Conservation (phyloP, 169 alveolate species). For the Babesia ovata region DNA sequence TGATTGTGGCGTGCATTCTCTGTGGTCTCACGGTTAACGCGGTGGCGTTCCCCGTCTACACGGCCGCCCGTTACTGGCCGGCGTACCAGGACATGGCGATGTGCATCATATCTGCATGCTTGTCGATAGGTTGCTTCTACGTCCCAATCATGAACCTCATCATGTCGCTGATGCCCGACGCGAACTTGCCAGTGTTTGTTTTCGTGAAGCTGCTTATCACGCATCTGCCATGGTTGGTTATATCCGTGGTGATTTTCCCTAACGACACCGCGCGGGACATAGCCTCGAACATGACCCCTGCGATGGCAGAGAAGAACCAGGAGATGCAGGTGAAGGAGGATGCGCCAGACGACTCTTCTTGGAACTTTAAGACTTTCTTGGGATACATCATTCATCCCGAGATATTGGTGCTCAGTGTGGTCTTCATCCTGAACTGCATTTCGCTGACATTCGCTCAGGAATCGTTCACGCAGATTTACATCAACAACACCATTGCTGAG, state of each 20-base stretch:
- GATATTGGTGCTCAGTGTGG: slow-evolving; percentile 26
- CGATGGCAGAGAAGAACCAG: neutral
- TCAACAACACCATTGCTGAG: slow-evolving; percentile 36
- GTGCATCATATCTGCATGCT: slow-evolving; percentile 50
- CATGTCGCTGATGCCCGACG: slow-evolving; percentile 6
- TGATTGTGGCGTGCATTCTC: slow-evolving; percentile 49
- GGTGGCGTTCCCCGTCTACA: slow-evolving; percentile 63
- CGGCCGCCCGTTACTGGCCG: slow-evolving; percentile 59
- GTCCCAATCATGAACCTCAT: slow-evolving; percentile 32
- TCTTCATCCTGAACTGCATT: slow-evolving; percentile 46
- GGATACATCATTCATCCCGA: slow-evolving; percentile 20
- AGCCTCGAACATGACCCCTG: slow-evolving; percentile 23
- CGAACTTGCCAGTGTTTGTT: slow-evolving; percentile 15
- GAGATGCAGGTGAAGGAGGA: neutral
- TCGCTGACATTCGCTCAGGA: slow-evolving; percentile 64
- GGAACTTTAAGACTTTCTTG: slow-evolving; percentile 39
- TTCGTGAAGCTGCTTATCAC: slow-evolving; percentile 34
- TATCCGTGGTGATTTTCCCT: slow-evolving; percentile 48
- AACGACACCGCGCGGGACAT: slow-evolving; percentile 45
- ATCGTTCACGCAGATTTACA: slow-evolving; percentile 49
- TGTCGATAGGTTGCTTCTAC: slow-evolving; percentile 56
- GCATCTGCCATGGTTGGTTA: slow-evolving; percentile 51
- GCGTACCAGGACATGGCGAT: slow-evolving; percentile 40
- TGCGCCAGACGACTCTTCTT: neutral
- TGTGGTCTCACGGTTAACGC: slow-evolving; percentile 55